Conservation (phyloP, 192 early-diverging fungal species). For the Podila clonocystis region DNA sequence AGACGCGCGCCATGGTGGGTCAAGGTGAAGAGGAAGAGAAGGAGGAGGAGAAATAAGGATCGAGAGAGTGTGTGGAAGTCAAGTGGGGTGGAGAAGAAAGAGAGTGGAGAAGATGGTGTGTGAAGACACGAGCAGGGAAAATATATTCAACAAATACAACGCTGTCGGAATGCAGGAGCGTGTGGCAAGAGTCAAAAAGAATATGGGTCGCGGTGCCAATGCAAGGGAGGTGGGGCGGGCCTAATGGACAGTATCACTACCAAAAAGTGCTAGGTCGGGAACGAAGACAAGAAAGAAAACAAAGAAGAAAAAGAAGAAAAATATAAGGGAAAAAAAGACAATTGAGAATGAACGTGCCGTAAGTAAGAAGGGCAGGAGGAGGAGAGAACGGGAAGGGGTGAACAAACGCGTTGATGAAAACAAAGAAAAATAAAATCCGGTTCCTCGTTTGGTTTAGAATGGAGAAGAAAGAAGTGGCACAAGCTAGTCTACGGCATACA, state of each 20-base stretch:
- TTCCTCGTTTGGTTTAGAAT: constrained; percentile 4
- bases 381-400: neutral
- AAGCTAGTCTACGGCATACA: neutral
- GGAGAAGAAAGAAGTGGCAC: neutral
- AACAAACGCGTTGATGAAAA: neutral
- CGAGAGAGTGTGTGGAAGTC: no score
- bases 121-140: neutral
- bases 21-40: neutral
- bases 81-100: neutral
- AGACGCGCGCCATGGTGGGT: neutral
- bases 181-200: neutral
- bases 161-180: neutral
- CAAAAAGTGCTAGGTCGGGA: neutral
- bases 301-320: neutral
- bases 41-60: neutral
- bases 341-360: neutral
- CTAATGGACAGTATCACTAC: neutral
- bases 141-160: neutral
- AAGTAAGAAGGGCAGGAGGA: neutral
- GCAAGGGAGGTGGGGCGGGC: no score
- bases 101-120: neutral
- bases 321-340: neutral
- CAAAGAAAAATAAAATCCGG: neutral
- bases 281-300: neutral
- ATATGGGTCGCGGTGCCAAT: neutral